Evolutionary conservation across 805 yeast species (phyloP).

Genomic region (Saturnispora ahearnii): DNA sequence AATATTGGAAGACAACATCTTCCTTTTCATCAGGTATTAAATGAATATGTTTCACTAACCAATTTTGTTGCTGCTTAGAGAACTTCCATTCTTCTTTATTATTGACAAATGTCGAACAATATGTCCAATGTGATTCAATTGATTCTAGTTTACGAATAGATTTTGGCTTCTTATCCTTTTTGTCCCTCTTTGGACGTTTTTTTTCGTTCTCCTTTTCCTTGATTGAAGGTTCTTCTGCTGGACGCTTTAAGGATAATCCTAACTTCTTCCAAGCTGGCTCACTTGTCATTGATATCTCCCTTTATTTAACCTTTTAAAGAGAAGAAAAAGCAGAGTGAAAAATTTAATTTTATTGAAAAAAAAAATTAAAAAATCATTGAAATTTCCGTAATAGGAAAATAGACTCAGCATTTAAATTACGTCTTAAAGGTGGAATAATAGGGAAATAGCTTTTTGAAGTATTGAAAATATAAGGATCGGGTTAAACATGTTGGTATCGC

Average conservation of each 20-base stretch:
- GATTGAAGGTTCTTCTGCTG: neutral
- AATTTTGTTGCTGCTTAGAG: conserved; percentile 78
- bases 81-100: conserved; percentile 69
- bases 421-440: no score
- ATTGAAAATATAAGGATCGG: no score
- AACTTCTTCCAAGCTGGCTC: conserved; percentile 81
- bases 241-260: conserved; percentile 53
- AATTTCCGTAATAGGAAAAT: no score
- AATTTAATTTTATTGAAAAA: no score
- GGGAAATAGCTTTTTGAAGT: no score
- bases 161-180: conserved; percentile 46
- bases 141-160: conserved; percentile 43
- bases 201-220: conserved; percentile 26
- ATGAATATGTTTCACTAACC: conserved; percentile 61
- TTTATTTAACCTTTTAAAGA: no score
- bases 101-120: conserved; percentile 29
- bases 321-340: neutral
- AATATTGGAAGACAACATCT: conserved; percentile 39
- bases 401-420: no score
- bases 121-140: conserved; percentile 6
- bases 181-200: conserved; percentile 24
- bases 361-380: neutral
- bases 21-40: conserved; percentile 46
- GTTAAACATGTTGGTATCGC: no score
- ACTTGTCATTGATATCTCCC: conserved; percentile 2